Evolutionary conservation across 225 moss, liverwort and hornwort species (phyloP).

Genomic region (Antitrichia curtipendula): DNA sequence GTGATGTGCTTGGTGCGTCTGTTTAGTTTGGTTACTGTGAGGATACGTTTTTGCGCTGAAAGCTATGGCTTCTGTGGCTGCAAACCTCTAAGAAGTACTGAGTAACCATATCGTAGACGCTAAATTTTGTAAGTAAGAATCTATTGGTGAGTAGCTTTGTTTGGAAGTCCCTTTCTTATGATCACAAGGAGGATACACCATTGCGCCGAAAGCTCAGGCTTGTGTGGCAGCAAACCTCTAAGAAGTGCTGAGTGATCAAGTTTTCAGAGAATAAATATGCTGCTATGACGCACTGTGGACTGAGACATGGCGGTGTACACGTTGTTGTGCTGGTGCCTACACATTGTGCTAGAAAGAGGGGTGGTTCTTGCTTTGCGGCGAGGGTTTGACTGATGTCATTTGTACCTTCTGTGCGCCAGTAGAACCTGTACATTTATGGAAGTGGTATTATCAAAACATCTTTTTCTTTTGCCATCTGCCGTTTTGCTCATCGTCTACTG

Average conservation of each 20-base stretch:
- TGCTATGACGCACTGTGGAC: background rate
- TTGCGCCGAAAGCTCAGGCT: slow-evolving; percentile 1
- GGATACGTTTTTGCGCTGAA: background rate
- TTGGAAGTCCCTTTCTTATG: background rate
- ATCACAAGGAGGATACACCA: background rate
- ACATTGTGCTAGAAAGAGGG: background rate
- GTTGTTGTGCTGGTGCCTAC: background rate
- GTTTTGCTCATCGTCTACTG: background rate
- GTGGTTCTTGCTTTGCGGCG: slow-evolving; percentile 15
- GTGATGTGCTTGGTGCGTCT: background rate
- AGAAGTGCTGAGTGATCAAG: slow-evolving; percentile 24
- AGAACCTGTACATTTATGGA: slow-evolving; percentile 31
- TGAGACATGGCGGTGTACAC: background rate
- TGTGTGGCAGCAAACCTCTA: slow-evolving; percentile 27
- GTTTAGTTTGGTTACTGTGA: background rate
- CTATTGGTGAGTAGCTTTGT: background rate
- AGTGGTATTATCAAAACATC: background rate
- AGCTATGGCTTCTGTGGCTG: background rate
- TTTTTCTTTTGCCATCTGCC: too few relatives aligned
- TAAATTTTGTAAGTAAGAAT: too few relatives aligned
- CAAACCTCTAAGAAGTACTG: background rate
- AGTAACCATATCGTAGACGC: background rate
- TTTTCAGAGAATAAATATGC: background rate
- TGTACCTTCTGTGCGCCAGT: slow-evolving; percentile 37
- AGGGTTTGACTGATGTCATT: background rate